Evolutionary conservation across 768 basidiomycete genomes (phyloP).

Genomic region (Suillus spraguei): DNA sequence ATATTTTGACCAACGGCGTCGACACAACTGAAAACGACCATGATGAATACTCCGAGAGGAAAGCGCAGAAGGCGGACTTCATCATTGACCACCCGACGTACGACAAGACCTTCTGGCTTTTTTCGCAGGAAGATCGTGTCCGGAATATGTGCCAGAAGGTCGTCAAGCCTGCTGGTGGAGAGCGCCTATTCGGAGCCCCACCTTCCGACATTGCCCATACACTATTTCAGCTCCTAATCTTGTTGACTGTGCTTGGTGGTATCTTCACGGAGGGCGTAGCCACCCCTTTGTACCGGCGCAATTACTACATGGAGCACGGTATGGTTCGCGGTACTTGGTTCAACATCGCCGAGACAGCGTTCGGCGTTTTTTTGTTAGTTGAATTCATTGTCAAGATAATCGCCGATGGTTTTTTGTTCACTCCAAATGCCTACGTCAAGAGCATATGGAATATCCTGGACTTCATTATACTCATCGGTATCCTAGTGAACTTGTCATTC

Average conservation of each 20-base stretch:
- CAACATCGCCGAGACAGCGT: conserved; percentile 73
- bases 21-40: conserved; percentile 51
- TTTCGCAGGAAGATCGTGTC: conserved; percentile 75
- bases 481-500: conserved; percentile 74
- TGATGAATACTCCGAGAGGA: conserved; percentile 68
- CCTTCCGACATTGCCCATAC: conserved; percentile 66
- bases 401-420: conserved; percentile 91
- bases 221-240: conserved; percentile 73
- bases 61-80: conserved; percentile 82
- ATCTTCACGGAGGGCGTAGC: conserved; percentile 84
- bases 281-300: conserved; percentile 79
- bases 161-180: conserved; percentile 80
- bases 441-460: conserved; percentile 94
- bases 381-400: conserved; percentile 91
- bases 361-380: conserved; percentile 69
- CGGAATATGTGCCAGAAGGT: conserved; percentile 81
- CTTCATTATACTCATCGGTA: conserved; percentile 77
- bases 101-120: conserved; percentile 88
- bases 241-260: conserved; percentile 77
- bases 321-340: conserved; percentile 80
- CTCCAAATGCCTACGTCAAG: conserved; percentile 88
- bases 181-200: conserved; percentile 83
- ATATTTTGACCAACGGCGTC: conserved; percentile 62
- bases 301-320: conserved; percentile 66
- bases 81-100: conserved; percentile 88